Evolutionary conservation across 2,329 filamentous ascomycete genomes (phyloP).

Genomic region (Ophiosphaerella herpotricha): DNA sequence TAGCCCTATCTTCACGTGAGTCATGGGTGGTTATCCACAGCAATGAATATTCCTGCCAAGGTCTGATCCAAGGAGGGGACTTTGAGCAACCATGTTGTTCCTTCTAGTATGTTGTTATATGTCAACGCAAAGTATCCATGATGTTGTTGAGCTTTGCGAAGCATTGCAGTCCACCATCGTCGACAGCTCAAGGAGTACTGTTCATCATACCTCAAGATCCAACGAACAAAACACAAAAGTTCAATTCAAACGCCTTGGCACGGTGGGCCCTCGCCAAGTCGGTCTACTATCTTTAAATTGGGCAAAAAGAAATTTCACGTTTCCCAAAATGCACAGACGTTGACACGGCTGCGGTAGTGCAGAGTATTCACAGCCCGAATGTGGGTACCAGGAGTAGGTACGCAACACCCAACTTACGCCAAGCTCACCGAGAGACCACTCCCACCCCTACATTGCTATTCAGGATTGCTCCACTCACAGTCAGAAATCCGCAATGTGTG

Average conservation of each 20-base stretch:
- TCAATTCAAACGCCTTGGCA: constrained; percentile 31
- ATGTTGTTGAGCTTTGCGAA: background rate
- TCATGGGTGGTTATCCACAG: background rate
- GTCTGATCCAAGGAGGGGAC: too few relatives aligned
- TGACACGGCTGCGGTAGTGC: constrained; percentile 14
- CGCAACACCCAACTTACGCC: constrained; percentile 38
- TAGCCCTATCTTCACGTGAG: background rate
- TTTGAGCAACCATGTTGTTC: too few relatives aligned
- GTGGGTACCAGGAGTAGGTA: constrained; percentile 38
- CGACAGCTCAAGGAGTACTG: constrained; percentile 8
- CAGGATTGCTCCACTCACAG: constrained; percentile 29
- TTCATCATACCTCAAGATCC: constrained; percentile 12
- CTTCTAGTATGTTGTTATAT: too few relatives aligned
- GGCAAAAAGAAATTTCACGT: constrained; percentile 24
- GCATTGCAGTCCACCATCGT: background rate
- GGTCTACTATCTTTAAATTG: constrained; percentile 17
- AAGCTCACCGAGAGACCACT: constrained; percentile 32
- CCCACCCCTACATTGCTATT: constrained; percentile 25
- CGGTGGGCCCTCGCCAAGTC: constrained; percentile 27
- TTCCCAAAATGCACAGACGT: constrained; percentile 26
- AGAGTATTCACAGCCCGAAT: constrained; percentile 34
- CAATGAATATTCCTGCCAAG: too few relatives aligned
- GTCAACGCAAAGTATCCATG: too few relatives aligned
- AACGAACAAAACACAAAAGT: background rate
- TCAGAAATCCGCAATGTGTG: constrained; percentile 23